A percentile compares a stretch with the other conserved stretches of the same genome.
Evolutionary conservation across 805 yeast species (phyloP).

Genomic region (Ogataea populi-albae): DNA sequence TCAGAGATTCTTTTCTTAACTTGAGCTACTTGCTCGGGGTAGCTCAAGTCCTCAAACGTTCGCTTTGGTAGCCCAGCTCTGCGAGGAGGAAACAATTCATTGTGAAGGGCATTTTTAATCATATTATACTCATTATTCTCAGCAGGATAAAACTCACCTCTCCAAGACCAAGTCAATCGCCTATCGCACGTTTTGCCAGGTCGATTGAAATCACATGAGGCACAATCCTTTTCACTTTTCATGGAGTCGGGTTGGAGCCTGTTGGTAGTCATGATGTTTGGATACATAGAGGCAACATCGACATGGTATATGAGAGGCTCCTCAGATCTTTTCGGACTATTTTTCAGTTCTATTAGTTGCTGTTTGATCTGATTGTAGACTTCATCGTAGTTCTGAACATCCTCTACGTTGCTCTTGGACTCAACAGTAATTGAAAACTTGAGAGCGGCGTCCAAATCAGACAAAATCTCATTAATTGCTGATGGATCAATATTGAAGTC

Average conservation of each 20-base stretch:
- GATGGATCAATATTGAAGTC: slow-evolving; percentile 77
- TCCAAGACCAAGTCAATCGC: slow-evolving; percentile 93
- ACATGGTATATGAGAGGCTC: slow-evolving; percentile 91
- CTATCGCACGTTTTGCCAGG: slow-evolving; percentile 95
- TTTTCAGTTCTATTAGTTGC: slow-evolving; percentile 55
- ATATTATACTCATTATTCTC: slow-evolving; percentile 86
- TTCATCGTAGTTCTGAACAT: slow-evolving; percentile 78
- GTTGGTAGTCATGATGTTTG: slow-evolving; percentile 96
- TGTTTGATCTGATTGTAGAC: slow-evolving; percentile 56
- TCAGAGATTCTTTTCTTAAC: slow-evolving; percentile 78
- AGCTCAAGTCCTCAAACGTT: slow-evolving; percentile 71
- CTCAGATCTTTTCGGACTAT: slow-evolving; percentile 65
- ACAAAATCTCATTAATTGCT: slow-evolving; percentile 75
- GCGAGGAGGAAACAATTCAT: slow-evolving; percentile 69
- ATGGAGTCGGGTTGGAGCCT: slow-evolving; percentile 97
- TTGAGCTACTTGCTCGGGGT: slow-evolving; percentile 70
- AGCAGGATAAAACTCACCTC: slow-evolving; percentile 94
- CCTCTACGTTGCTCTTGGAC: slow-evolving; percentile 65
- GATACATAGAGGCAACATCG: slow-evolving; percentile 99
- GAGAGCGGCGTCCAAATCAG: slow-evolving; percentile 71
- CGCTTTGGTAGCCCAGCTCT: slow-evolving; percentile 55
- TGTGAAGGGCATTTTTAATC: slow-evolving; percentile 79
- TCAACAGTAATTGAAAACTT: slow-evolving; percentile 84
- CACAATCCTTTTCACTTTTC: slow-evolving; percentile 93
- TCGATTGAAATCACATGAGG: slow-evolving; percentile 93